These are phyloP conservation scores for Blastomyces silverae DNA, from an alignment of 2,329 filamentous ascomycete species.

Conservation along the genomic window DNA sequence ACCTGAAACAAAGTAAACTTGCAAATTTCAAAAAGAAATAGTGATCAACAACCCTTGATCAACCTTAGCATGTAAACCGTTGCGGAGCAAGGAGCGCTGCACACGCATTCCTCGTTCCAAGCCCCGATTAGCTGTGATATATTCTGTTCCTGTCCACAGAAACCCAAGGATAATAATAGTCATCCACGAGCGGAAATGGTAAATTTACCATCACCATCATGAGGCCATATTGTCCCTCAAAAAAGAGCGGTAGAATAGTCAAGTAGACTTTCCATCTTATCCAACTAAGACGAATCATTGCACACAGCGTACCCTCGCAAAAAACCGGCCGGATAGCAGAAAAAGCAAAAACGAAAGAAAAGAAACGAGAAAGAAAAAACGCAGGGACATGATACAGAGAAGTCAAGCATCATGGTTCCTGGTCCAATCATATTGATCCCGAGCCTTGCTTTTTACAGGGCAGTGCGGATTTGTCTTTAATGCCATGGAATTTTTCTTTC, in stretches of 20 bases:
- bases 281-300: neutral
- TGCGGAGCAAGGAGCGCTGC: neutral
- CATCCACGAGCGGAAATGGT: neutral
- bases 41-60: constrained; percentile 5
- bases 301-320: neutral
- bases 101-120: neutral
- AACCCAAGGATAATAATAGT: neutral
- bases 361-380: neutral
- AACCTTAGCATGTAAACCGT: neutral
- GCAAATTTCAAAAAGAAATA: neutral
- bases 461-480: neutral
- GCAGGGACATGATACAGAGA: neutral
- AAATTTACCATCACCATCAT: neutral
- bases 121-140: neutral
- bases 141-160: neutral
- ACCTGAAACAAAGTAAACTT: neutral
- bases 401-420: neutral
- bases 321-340: neutral
- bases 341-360: neutral
- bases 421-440: neutral
- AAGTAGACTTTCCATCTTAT: neutral
- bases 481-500: neutral
- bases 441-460: neutral
- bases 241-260: neutral
- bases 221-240: neutral